Percentiles rank a stretch among this genome's conserved stretches.
Evolutionary conservation across 495 filamentous ascomycete genomes (phyloP).

Genomic region (Oleoguttula mirabilis): DNA sequence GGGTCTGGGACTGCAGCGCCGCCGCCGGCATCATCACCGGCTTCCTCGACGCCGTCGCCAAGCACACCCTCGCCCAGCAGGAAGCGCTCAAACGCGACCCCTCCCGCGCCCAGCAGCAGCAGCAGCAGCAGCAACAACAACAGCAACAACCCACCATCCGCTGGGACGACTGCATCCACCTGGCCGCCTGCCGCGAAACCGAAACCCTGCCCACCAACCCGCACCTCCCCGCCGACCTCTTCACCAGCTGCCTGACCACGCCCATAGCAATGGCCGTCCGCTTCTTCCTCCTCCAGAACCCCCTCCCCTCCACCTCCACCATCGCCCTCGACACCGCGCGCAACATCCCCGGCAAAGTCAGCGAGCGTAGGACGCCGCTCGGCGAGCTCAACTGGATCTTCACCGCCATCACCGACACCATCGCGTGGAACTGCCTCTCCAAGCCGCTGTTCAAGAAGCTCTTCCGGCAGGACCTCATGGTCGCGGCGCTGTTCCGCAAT

Average conservation of each 20-base stretch:
- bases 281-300: slow-evolving; percentile 89
- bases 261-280: slow-evolving; percentile 93
- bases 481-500: slow-evolving; percentile 90
- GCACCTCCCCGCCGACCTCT: slow-evolving; percentile 84
- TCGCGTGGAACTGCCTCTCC: slow-evolving; percentile 91
- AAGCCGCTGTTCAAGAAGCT: slow-evolving; percentile 88
- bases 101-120: slow-evolving; percentile 39
- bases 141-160: slow-evolving; percentile 42
- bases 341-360: slow-evolving; percentile 68
- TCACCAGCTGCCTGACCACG: slow-evolving; percentile 90
- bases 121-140: background rate
- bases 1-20: slow-evolving; percentile 95
- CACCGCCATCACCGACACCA: slow-evolving; percentile 96
- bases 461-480: slow-evolving; percentile 98
- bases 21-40: slow-evolving; percentile 90
- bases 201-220: slow-evolving; percentile 97
- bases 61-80: slow-evolving; percentile 75
- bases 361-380: slow-evolving; percentile 87
- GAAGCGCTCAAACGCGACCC: slow-evolving; percentile 63
- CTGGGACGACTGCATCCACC: slow-evolving; percentile 71
- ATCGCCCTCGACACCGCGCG: slow-evolving; percentile 69
- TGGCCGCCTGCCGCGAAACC: slow-evolving; percentile 78
- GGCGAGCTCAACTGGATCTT: slow-evolving; percentile 99
- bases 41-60: slow-evolving; percentile 86
- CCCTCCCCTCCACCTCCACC: slow-evolving; percentile 48